Evolutionary conservation across 2,329 filamentous ascomycete genomes (phyloP).

Genomic region (Xylaria arbuscula): DNA sequence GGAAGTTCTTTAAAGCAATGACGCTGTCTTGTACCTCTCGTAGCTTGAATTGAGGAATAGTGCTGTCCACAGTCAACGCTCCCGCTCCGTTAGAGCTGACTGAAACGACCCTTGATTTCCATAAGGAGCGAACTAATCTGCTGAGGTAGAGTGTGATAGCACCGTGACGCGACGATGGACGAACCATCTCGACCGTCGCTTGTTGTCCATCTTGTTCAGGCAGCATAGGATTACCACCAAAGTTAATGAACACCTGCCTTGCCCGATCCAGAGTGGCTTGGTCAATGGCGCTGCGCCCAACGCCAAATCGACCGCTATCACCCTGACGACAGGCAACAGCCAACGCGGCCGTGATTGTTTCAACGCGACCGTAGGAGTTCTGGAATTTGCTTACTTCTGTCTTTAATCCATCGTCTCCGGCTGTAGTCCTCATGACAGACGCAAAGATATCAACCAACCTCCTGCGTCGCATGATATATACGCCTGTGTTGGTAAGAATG

Average conservation of each 20-base stretch:
- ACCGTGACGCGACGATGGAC: constrained; percentile 88
- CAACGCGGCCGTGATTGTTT: constrained; percentile 89
- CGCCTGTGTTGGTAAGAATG: constrained; percentile 88
- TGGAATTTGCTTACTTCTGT: constrained; percentile 86
- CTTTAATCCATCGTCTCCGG: constrained; percentile 83
- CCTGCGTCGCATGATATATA: constrained; percentile 85
- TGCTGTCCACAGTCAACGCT: constrained; percentile 72
- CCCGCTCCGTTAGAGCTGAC: constrained; percentile 64
- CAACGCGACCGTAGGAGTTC: constrained; percentile 84
- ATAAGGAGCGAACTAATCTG: constrained; percentile 87
- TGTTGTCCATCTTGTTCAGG: constrained; percentile 80
- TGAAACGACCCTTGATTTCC: constrained; percentile 81
- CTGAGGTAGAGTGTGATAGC: constrained; percentile 89
- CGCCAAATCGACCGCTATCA: constrained; percentile 76
- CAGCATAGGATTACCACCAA: constrained; percentile 86
- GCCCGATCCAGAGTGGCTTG: constrained; percentile 87
- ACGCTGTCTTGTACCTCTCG: constrained; percentile 82
- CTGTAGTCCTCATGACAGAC: constrained; percentile 76
- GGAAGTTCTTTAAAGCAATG: constrained; percentile 81
- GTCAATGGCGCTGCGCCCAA: constrained; percentile 80
- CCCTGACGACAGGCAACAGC: constrained; percentile 96
- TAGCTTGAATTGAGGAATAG: constrained; percentile 75
- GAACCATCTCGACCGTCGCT: constrained; percentile 82
- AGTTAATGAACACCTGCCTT: constrained; percentile 88
- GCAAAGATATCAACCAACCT: constrained; percentile 94